Conservation (phyloP, 73 alveolate genomes). For the Tetrahymena malaccensis region DNA sequence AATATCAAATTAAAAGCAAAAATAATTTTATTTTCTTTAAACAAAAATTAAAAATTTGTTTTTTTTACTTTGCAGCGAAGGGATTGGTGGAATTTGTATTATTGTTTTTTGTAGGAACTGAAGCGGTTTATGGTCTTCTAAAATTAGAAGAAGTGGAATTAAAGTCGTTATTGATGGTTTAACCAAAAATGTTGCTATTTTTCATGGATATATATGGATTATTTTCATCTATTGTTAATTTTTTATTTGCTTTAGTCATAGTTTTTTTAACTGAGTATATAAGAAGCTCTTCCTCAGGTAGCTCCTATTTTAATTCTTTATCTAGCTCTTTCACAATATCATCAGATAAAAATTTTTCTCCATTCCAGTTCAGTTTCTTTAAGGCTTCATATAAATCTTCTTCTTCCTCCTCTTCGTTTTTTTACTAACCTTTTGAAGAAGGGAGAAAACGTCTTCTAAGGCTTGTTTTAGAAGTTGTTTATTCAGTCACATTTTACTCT, state of each 20-base stretch:
- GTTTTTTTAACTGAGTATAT: background rate
- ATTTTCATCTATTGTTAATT: background rate
- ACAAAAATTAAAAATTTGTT: background rate
- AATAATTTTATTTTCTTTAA: background rate
- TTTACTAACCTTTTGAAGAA: background rate
- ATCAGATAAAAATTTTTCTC: background rate
- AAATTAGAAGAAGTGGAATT: background rate
- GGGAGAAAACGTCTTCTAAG: background rate
- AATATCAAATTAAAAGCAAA: background rate
- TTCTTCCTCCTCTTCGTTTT: background rate
- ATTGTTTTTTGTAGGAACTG: background rate
- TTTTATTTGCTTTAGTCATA: background rate
- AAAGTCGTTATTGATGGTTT: background rate
- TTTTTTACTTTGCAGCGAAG: background rate
- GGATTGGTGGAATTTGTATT: background rate
- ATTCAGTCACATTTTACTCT: background rate
- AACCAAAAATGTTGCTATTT: background rate
- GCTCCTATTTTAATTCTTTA: background rate
- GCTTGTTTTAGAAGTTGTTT: background rate
- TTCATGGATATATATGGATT: background rate
- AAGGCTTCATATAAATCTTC: background rate
- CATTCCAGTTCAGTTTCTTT: background rate
- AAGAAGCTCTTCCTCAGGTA: background rate
- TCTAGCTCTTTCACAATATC: background rate
- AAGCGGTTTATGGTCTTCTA: background rate